Evolutionary conservation across 192 early-diverging fungal species (phyloP), one percentile per base, ranked within the genome.

Genomic region (Mortierella alpina): DNA sequence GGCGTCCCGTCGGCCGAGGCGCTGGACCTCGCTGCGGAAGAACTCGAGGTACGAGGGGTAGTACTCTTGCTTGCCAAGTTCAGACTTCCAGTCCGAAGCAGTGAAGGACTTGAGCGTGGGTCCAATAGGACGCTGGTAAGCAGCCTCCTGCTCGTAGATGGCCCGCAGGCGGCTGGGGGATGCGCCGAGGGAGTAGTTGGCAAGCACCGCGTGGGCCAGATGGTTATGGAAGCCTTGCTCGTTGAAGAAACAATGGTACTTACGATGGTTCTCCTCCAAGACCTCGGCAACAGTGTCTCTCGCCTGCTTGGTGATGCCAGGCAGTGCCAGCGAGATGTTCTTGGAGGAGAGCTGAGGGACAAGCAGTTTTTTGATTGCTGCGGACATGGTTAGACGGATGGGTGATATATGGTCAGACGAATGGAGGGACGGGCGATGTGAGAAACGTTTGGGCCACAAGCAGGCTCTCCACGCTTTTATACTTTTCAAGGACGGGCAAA

Each of bases 211-310:
- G 72, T 91, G 90, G 59, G 68, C 68, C 8, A 88, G 64, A 49
- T 91, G 90, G 67, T 89, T 91, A 76, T 91, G 90, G 70, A 86
- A 90, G 13, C 78, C 73, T 10, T 18, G 70, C 4, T 87, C 66
- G 61, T 88, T 88, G 64, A 90, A 90, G 68, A 90, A 91, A 13
- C 70, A 64, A 52, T 90, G 88, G 53, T 88, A 66, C 47, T 90
- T 83, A 31, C 84, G 62, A 50, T 86, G 73, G 57, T 88, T 87
- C 18, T 82, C 68, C 4, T 83, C 72, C 31, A 89, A 83, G 58
- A 91, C 66, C 5, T 82, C 79, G 11, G 71, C 72, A n/a, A 86
- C 83, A 15, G 83, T 72, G 9, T 57, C 71, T 17, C 69, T 68
- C 7, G 88, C 77, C 22, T 70, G 73, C 2, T 49, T 65, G 42